phyloP scores from a whole-genome alignment of 805 yeast genomes.

The Spencermartinsiella europaea region DNA sequence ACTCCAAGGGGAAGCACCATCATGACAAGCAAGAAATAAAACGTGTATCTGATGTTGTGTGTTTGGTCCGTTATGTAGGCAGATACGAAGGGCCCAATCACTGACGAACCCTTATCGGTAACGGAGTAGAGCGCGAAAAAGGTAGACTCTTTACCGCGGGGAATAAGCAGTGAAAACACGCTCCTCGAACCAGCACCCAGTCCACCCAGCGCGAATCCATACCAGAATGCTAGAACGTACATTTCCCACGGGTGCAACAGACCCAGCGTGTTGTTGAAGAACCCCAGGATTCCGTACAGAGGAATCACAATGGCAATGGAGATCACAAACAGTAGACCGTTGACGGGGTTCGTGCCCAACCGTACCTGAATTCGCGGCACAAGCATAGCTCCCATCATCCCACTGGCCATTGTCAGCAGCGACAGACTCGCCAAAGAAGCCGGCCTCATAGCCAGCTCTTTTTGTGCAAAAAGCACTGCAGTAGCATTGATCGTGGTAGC shows the following conservation, averaged over 20 bases:
- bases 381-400: slow-evolving; percentile 59
- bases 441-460: slow-evolving; percentile 64
- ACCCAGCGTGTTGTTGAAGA: slow-evolving; percentile 50
- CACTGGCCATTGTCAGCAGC: slow-evolving; percentile 58
- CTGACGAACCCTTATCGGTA: slow-evolving; percentile 76
- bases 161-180: slow-evolving; percentile 61
- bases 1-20: slow-evolving; percentile 54
- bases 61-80: slow-evolving; percentile 68
- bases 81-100: slow-evolving; percentile 67
- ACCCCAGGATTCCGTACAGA: slow-evolving; percentile 64
- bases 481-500: slow-evolving; percentile 75
- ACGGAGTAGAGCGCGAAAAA: slow-evolving; percentile 72
- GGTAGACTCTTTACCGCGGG: slow-evolving; percentile 67
- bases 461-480: slow-evolving; percentile 69
- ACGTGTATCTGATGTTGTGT: slow-evolving; percentile 69
- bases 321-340: slow-evolving; percentile 47
- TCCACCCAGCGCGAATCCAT: slow-evolving; percentile 72
- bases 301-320: slow-evolving; percentile 65
- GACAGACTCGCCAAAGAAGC: slow-evolving; percentile 61
- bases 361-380: slow-evolving; percentile 43
- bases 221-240: slow-evolving; percentile 66
- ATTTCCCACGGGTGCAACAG: slow-evolving; percentile 61
- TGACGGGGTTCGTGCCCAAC: slow-evolving; percentile 40
- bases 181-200: slow-evolving; percentile 65
- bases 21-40: slow-evolving; percentile 54